A percentile compares a stretch with the other conserved stretches of the same genome.
Conservation (phyloP, 2,329 filamentous ascomycete genomes). For the Fusarium virguliforme region DNA sequence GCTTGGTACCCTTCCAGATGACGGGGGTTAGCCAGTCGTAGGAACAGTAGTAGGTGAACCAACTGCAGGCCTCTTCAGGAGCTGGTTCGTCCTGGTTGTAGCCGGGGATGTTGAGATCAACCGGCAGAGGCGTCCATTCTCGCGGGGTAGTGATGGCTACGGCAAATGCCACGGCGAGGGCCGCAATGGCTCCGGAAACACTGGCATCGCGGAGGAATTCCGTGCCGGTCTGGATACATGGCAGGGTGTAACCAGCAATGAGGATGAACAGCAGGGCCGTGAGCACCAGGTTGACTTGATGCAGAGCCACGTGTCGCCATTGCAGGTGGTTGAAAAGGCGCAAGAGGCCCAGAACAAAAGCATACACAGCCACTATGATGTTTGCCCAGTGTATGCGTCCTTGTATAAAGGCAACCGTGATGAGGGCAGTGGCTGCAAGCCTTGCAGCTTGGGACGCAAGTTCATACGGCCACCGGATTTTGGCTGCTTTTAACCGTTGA, state of each 20-base stretch:
- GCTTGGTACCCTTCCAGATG: constrained; percentile 64
- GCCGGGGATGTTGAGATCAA: constrained; percentile 59
- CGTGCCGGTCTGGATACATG: constrained; percentile 60
- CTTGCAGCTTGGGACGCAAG: constrained; percentile 61
- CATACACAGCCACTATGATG: constrained; percentile 58
- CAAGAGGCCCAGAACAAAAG: constrained; percentile 62
- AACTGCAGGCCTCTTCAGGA: constrained; percentile 69
- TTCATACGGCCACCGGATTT: constrained; percentile 62
- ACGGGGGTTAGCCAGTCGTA: constrained; percentile 68
- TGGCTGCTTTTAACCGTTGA: constrained; percentile 56
- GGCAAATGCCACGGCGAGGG: constrained; percentile 57
- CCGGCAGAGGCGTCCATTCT: constrained; percentile 65
- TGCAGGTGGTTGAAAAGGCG: constrained; percentile 60
- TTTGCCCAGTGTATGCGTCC: constrained; percentile 58
- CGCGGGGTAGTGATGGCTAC: constrained; percentile 65
- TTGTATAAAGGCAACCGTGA: constrained; percentile 56
- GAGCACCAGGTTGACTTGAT: constrained; percentile 66
- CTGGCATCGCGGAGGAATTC: constrained; percentile 52
- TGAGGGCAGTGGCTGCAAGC: constrained; percentile 59
- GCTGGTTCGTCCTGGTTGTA: constrained; percentile 61
- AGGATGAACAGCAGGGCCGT: constrained; percentile 58
- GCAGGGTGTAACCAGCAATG: constrained; percentile 58
- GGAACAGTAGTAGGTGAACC: constrained; percentile 67
- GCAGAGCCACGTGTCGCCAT: constrained; percentile 65
- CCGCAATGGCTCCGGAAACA: constrained; percentile 56